Percentiles rank a stretch among this genome's conserved stretches.
Evolutionary conservation across 306 rosid species (phyloP).

Genomic region (Sicyos edulis): DNA sequence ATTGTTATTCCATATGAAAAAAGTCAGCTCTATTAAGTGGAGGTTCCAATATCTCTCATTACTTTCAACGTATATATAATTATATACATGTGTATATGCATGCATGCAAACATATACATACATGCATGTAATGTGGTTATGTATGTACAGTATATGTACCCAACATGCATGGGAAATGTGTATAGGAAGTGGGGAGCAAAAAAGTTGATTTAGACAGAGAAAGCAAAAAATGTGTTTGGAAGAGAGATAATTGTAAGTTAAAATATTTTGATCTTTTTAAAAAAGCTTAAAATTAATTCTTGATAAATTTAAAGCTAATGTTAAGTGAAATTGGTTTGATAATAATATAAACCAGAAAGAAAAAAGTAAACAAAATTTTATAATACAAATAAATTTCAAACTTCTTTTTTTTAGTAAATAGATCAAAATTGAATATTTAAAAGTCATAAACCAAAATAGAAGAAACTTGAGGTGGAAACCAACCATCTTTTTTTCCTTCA

Average conservation of each 20-base stretch:
- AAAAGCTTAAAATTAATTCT: no score
- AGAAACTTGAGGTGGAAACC: no score
- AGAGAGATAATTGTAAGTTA: background rate
- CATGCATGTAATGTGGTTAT: background rate
- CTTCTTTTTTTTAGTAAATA: no score
- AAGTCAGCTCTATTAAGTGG: background rate
- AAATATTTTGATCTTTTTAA: no score
- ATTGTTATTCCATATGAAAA: background rate
- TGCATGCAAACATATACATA: background rate
- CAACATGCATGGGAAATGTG: background rate
- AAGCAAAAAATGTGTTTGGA: background rate
- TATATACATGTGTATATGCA: background rate
- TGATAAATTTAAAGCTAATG: no score
- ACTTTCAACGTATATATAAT: background rate
- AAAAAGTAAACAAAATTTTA: no score
- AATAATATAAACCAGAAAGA: no score
- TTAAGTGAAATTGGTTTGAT: no score
- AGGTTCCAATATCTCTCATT: background rate
- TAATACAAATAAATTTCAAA: no score
- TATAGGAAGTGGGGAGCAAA: background rate
- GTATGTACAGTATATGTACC: background rate
- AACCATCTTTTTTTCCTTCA: no score
- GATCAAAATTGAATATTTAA: no score
- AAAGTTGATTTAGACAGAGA: slow-evolving; percentile 7
- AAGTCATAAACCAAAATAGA: no score